Percentiles rank a stretch among this genome's conserved stretches.
These are phyloP conservation scores for Cytidiella melzeri DNA, from an alignment of 768 basidiomycete genomes.

Conservation along the genomic window DNA sequence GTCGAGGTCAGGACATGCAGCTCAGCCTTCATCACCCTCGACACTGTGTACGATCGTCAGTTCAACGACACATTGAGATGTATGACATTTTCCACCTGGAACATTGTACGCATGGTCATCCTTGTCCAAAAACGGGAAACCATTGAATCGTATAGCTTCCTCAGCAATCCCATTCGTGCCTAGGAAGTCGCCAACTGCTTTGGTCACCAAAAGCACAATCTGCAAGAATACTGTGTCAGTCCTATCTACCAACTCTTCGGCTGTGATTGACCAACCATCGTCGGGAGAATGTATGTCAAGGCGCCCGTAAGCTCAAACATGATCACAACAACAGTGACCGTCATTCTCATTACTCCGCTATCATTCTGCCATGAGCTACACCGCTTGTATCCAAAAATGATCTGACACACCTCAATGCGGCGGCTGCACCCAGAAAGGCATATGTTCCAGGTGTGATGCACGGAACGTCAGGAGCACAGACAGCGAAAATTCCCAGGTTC, in stretches of 20 bases:
- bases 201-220: conserved; percentile 96
- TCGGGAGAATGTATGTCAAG: conserved; percentile 92
- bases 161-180: conserved; percentile 95
- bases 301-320: conserved; percentile 99
- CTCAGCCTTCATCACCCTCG: conserved; percentile 84
- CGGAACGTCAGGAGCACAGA: conserved; percentile 86
- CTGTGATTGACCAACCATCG: conserved; percentile 63
- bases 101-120: conserved; percentile 91
- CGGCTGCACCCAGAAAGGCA: conserved; percentile 95
- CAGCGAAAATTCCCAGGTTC: conserved; percentile 79
- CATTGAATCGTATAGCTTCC: conserved; percentile 95
- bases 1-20: conserved; percentile 65
- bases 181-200: conserved; percentile 92
- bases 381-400: not conserved
- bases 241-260: not conserved
- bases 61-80: not conserved
- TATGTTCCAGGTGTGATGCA: conserved; percentile 99
- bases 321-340: conserved; percentile 96
- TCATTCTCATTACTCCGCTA: conserved; percentile 95
- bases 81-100: conserved; percentile 51
- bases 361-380: not conserved
- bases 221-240: conserved; percentile 27
- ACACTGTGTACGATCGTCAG: conserved; percentile 43
- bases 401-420: conserved; percentile 71
- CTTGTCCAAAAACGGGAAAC: conserved; percentile 94